phyloP scores from a whole-genome alignment of 352 stramenopile species.

The Globisporangium irregulare region DNA sequence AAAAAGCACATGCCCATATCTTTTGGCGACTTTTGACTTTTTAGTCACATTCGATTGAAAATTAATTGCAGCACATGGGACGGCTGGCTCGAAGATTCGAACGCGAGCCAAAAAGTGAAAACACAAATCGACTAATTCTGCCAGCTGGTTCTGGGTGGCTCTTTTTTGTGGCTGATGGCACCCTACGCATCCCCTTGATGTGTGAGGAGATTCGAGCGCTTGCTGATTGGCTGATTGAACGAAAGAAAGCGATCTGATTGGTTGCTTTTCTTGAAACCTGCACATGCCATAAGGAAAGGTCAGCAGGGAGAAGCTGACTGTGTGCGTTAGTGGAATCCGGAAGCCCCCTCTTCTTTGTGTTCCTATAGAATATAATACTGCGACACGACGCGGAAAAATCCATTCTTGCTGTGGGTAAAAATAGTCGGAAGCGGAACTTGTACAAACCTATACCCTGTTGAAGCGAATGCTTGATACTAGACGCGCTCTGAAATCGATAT shows the following conservation, averaged over 20 bases:
- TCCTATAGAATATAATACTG: neutral
- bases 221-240: neutral
- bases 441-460: neutral
- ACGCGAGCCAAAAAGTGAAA: neutral
- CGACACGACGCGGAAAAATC: constrained; percentile 11
- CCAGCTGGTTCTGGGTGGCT: neutral
- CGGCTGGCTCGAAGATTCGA: neutral
- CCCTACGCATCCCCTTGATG: neutral
- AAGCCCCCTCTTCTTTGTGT: neutral
- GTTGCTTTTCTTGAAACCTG: neutral
- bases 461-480: neutral
- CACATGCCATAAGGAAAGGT: neutral
- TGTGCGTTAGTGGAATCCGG: neutral
- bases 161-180: neutral
- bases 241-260: neutral
- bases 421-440: neutral
- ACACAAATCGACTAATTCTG: constrained; percentile 10
- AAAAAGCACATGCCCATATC: neutral
- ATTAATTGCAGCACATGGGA: neutral
- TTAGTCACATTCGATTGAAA: neutral
- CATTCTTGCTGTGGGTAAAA: neutral
- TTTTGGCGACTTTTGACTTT: neutral
- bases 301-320: neutral
- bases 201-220: neutral
- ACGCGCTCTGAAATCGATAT: too few relatives aligned